A percentile compares a stretch with the other conserved stretches of the same genome.
Conservation (phyloP, 1,284 basidiomycete species). For the Puccinia triticina region DNA sequence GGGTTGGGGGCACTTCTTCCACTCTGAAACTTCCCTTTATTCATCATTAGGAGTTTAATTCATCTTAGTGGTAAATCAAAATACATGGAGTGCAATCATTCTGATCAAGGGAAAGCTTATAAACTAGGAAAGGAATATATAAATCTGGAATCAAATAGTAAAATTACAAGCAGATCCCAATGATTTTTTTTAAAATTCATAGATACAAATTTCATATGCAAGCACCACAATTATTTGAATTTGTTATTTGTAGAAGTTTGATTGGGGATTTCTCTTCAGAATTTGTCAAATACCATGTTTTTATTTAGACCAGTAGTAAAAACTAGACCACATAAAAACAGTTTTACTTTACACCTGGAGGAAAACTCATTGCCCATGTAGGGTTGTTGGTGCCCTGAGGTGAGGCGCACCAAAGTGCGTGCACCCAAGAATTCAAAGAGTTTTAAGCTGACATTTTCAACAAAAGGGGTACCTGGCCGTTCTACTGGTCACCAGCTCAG, state of each 20-base stretch:
- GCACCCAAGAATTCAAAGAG: too few species aligned
- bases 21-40: too few species aligned
- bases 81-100: neutral
- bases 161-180: constrained; percentile 1
- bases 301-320: neutral
- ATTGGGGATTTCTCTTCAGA: constrained; percentile 13
- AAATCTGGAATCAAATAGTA: neutral
- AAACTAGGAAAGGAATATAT: neutral
- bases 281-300: neutral
- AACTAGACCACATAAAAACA: too few species aligned
- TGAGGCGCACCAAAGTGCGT: too few species aligned
- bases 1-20: neutral
- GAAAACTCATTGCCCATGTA: too few species aligned
- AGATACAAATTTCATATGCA: neutral
- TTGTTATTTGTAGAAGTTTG: neutral
- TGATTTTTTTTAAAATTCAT: neutral
- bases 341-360: too few species aligned
- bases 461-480: too few species aligned
- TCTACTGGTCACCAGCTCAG: too few species aligned
- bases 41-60: neutral
- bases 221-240: neutral
- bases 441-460: too few species aligned
- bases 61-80: neutral
- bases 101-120: neutral
- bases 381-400: too few species aligned